Percentiles rank a stretch among this genome's conserved stretches.
Conservation (phyloP, 164 flowering plant genomes). For the Nymphaea thermarum region DNA sequence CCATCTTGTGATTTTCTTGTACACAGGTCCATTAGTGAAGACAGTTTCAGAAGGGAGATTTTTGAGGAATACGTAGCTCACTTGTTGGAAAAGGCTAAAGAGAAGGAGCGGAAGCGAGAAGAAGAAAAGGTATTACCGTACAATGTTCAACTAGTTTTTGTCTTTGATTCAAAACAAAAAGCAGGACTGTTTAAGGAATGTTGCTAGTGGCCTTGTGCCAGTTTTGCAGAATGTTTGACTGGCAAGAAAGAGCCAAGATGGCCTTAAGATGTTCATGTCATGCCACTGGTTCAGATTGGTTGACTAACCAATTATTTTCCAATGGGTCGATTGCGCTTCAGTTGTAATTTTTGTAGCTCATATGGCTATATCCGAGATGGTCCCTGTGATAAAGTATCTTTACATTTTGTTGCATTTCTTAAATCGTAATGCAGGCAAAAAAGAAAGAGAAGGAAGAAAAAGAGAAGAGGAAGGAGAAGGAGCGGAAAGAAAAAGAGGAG, state of each 20-base stretch:
- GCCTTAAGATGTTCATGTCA: no score
- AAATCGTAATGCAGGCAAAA: constrained; percentile 38
- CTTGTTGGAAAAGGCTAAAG: constrained; percentile 79
- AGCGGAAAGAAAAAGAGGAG: constrained; percentile 26
- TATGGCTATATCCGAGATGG: no score
- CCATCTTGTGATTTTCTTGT: background rate
- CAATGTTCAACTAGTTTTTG: no score
- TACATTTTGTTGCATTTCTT: background rate
- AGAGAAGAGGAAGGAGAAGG: constrained; percentile 54
- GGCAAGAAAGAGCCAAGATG: no score
- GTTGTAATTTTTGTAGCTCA: no score
- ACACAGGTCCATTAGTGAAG: constrained; percentile 58
- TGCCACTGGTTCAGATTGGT: no score
- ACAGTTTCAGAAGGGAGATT: constrained; percentile 38
- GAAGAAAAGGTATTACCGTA: constrained; percentile 71
- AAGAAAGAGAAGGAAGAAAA: constrained; percentile 38
- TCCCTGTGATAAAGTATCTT: background rate
- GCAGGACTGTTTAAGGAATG: no score
- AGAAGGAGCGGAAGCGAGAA: constrained; percentile 86
- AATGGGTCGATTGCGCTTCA: no score
- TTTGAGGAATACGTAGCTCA: constrained; percentile 67
- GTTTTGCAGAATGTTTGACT: no score
- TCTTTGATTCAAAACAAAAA: no score
- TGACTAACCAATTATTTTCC: no score
- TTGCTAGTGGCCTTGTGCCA: no score